Base-by-base conservation (phyloP, 768 basidiomycete species). In the Kwoniella bestiolae region DNA sequence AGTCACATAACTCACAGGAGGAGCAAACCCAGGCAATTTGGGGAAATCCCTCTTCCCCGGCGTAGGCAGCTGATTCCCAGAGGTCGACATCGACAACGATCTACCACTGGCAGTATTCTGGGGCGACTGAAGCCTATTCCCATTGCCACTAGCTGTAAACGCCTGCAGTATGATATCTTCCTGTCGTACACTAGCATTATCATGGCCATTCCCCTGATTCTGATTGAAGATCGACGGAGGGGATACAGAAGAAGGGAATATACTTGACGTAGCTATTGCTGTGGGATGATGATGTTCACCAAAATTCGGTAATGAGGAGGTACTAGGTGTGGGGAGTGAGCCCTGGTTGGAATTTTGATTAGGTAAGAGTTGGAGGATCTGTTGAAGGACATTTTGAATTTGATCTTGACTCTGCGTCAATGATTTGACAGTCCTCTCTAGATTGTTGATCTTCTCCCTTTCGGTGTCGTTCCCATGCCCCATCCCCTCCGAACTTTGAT, bases 11-110 rank as follows among this genome's bases (percentile, higher is more conserved):
- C 75, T 66, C 80, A 92, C 91, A 60, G 92, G 92, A 9, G 94
- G 91, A 28, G 92, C 90, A 79, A 94, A 95, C 3, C 92, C 93
- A 41, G 94, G 93, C 23, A 94, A 84, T 23, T 91, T 89, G 12
- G 94, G 94, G 73, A 94, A 95, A 41, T 83, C 73, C 74, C 51
- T 79, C 72, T 63, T 73, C 72, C 80, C 46, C 16, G 60, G 58
- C 2, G 58, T 60, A 50, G 58, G 58, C 29, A 60, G 6, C 26
- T 32, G 46, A 58, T 8, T 53, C 12, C n/a, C 46, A 75, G 23
- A 34, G 9, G 29, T 34, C 47, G 56, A 21, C 38, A 41, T 32
- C 28, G 21, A 60, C 41, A 16, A 18, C 5, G 61, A 28, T 60
- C 63, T n/a, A 28, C 71, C 67, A 31, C 29, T 61, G 9, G 70